These are phyloP conservation scores for Penicillium paradoxum DNA, from an alignment of 495 filamentous ascomycete genomes.

Conservation along the genomic window DNA sequence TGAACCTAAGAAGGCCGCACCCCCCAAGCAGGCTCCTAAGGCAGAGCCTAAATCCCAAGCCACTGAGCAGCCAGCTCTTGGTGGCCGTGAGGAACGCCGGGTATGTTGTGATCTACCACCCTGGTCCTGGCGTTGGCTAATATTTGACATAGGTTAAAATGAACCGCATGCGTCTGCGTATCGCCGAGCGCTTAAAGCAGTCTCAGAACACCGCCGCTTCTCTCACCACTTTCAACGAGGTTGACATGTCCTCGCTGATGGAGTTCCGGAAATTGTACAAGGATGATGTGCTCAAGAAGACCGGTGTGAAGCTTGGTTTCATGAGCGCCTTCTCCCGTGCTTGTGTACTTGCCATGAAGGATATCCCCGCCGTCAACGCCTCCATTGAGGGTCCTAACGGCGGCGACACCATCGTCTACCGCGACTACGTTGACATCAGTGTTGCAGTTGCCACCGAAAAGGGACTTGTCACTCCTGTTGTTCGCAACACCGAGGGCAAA, in stretches of 20 bases:
- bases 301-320: conserved; percentile 95
- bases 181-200: conserved; percentile 96
- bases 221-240: conserved; percentile 97
- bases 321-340: conserved; percentile 97
- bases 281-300: conserved; percentile 92
- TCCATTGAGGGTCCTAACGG: conserved; percentile 94
- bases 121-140: not conserved
- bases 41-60: conserved; percentile 27
- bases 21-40: conserved; percentile 39
- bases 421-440: conserved; percentile 96
- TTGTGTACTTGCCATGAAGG: conserved; percentile 86
- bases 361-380: conserved; percentile 93
- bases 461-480: conserved; percentile 92
- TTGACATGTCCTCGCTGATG: conserved; percentile 98
- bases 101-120: conserved; percentile 51
- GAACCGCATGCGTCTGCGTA: conserved; percentile 98
- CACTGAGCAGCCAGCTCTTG: conserved; percentile 41
- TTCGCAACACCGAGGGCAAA: conserved; percentile 85
- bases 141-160: conserved; percentile 74
- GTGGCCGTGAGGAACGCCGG: conserved; percentile 82
- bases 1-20: conserved; percentile 36
- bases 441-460: conserved; percentile 98
- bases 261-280: conserved; percentile 96
- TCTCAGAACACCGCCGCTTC: conserved; percentile 98
- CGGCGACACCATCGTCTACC: conserved; percentile 96